These are phyloP conservation scores for Hemisphaericaspora xylofermentans DNA, from an alignment of 1,139 yeast species.

Conservation along the genomic window DNA sequence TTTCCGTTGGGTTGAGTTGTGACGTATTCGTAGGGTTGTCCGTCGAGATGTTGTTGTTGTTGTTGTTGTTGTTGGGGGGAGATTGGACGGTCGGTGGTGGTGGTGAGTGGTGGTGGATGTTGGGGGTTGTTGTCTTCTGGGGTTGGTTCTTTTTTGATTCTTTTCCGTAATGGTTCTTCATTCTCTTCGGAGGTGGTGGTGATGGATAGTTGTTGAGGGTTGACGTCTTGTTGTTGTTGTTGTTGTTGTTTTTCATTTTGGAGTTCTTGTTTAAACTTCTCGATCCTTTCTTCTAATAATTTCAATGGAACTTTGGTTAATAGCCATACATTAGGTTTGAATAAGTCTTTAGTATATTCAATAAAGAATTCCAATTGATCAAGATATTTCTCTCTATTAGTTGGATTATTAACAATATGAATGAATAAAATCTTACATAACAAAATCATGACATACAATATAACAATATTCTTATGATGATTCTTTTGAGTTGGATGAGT, in stretches of 20 bases:
- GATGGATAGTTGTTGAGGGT: too few species aligned
- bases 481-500: constrained; percentile 2
- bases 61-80: constrained; percentile 1
- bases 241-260: background rate
- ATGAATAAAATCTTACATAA: constrained; percentile 6
- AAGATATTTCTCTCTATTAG: constrained; percentile 2
- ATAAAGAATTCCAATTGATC: constrained; percentile 9
- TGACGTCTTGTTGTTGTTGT: too few species aligned
- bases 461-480: constrained; percentile 9
- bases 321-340: constrained; percentile 10
- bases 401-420: constrained; percentile 3
- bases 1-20: too few species aligned
- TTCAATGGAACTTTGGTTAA: constrained; percentile 8
- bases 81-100: too few species aligned
- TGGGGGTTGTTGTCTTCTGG: too few species aligned
- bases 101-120: background rate
- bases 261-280: constrained; percentile 5
- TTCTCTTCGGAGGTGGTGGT: too few species aligned
- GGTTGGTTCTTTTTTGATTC: background rate
- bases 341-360: constrained; percentile 3
- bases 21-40: background rate
- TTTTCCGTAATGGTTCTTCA: background rate
- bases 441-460: constrained; percentile 9
- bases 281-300: constrained; percentile 6
- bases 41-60: background rate